A percentile compares a stretch with the other conserved stretches of the same genome.
These are phyloP conservation scores for Fusarium sp. DNA, from an alignment of 2,329 filamentous ascomycete genomes.

Conservation along the genomic window DNA sequence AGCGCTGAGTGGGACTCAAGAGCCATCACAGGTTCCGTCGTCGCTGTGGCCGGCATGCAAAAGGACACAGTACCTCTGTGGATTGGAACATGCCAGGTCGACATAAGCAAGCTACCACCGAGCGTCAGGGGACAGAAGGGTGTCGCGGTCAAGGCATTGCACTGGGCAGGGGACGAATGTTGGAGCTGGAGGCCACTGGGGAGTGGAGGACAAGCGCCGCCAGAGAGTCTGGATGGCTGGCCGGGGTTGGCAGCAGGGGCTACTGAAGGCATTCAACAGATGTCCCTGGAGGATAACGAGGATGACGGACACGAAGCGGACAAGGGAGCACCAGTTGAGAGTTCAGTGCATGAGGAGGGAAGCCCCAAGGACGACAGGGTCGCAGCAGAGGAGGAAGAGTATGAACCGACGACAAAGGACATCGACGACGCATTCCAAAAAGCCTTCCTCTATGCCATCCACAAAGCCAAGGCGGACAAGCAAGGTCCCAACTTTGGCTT, in stretches of 20 bases:
- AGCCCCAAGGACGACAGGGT: not conserved
- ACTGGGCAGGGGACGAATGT: conserved; percentile 37
- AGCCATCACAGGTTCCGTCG: conserved; percentile 29
- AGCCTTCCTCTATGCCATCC: conserved; percentile 34
- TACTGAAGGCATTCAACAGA: not conserved
- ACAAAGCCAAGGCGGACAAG: conserved; percentile 30
- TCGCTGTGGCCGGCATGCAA: conserved; percentile 35
- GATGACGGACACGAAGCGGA: not conserved
- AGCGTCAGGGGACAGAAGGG: conserved; percentile 34
- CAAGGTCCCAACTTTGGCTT: conserved; percentile 26
- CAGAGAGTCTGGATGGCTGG: conserved; percentile 29
- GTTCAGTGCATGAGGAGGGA: not conserved
- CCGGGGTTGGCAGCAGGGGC: conserved; percentile 6
- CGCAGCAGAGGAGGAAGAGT: conserved; percentile 10
- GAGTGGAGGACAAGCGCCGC: conserved; percentile 33
- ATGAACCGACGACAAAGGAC: conserved; percentile 35
- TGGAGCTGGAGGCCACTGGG: conserved; percentile 37
- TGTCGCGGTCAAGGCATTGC: conserved; percentile 30
- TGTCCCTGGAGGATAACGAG: not conserved
- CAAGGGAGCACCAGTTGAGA: not conserved
- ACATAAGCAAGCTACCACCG: conserved; percentile 18
- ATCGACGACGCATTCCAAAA: conserved; percentile 30
- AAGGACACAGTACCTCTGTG: conserved; percentile 36
- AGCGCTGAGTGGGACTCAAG: conserved; percentile 27
- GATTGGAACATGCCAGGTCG: conserved; percentile 33